These are phyloP conservation scores for Hydrangea macrophylla DNA, from an alignment of 148 eudicot genomes.

Conservation along the genomic window DNA sequence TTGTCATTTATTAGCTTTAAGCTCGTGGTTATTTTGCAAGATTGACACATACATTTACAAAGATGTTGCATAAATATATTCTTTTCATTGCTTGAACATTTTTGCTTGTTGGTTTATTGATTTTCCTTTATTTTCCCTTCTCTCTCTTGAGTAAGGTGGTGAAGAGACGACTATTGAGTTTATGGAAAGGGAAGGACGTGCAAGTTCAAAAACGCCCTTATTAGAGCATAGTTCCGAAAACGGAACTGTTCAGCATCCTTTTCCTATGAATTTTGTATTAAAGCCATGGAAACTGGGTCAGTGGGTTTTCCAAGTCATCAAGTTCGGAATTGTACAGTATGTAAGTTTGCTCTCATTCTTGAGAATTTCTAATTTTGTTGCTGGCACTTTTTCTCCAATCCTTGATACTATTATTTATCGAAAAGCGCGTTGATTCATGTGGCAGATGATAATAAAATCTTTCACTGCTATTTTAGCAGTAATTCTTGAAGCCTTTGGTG, in stretches of 20 bases:
- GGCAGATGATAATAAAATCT: slow-evolving; percentile 96
- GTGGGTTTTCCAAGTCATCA: slow-evolving; percentile 92
- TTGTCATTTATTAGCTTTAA: too few relatives aligned
- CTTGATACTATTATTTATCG: slow-evolving; percentile 9
- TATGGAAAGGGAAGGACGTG: slow-evolving; percentile 91
- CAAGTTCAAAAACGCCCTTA: slow-evolving; percentile 58
- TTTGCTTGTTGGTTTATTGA: neutral
- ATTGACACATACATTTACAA: too few relatives aligned
- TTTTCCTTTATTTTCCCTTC: slow-evolving; percentile 8
- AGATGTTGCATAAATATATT: too few relatives aligned
- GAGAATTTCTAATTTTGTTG: slow-evolving; percentile 15
- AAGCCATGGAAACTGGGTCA: slow-evolving; percentile 88
- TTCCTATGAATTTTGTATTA: slow-evolving; percentile 77
- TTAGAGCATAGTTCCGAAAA: slow-evolving; percentile 71
- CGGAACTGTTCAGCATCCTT: slow-evolving; percentile 80
- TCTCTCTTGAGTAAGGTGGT: slow-evolving; percentile 59
- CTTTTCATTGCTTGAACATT: too few relatives aligned
- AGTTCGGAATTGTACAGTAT: slow-evolving; percentile 95
- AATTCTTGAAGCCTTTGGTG: slow-evolving; percentile 80
- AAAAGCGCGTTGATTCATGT: slow-evolving; percentile 9
- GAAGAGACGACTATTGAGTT: slow-evolving; percentile 86
- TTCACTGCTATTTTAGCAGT: slow-evolving; percentile 81
- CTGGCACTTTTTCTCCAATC: slow-evolving; percentile 10
- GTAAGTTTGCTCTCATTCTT: slow-evolving; percentile 52
- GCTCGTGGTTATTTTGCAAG: too few relatives aligned